These are phyloP conservation scores for Penicillium hordei DNA, from an alignment of 2,329 filamentous ascomycete species.

Conservation along the genomic window DNA sequence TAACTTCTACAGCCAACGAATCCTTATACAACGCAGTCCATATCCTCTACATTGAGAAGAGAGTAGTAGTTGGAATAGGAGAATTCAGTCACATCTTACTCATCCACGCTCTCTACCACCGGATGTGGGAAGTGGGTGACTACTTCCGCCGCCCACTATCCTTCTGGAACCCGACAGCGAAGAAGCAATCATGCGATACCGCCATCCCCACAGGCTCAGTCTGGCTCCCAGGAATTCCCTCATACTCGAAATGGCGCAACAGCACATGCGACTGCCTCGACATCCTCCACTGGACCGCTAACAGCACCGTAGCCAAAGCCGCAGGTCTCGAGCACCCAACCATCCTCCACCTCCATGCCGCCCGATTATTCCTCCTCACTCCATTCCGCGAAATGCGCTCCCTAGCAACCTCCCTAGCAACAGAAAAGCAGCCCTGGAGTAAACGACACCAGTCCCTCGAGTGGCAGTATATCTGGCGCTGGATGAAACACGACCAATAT, in stretches of 20 bases:
- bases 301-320: conserved; percentile 51
- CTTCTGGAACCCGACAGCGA: conserved; percentile 47
- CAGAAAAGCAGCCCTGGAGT: conserved; percentile 32
- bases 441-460: conserved; percentile 31
- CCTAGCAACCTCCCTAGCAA: conserved; percentile 42
- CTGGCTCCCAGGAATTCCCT: conserved; percentile 50
- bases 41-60: conserved; percentile 52
- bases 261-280: conserved; percentile 51
- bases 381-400: conserved; percentile 50
- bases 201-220: conserved; percentile 39
- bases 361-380: conserved; percentile 54
- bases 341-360: conserved; percentile 56
- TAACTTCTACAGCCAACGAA: conserved; percentile 24
- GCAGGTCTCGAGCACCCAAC: conserved; percentile 56
- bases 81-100: conserved; percentile 53
- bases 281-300: conserved; percentile 59
- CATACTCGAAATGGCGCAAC: conserved; percentile 50
- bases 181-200: conserved; percentile 38
- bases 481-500: conserved; percentile 54
- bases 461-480: conserved; percentile 48
- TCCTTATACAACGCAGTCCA: conserved; percentile 47
- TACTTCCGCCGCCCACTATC: conserved; percentile 49
- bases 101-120: conserved; percentile 52
- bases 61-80: conserved; percentile 44
- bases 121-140: conserved; percentile 51